Evolutionary conservation across 371 early-diverging fungal genomes (phyloP).

Genomic region (Mucor lusitanicus): DNA sequence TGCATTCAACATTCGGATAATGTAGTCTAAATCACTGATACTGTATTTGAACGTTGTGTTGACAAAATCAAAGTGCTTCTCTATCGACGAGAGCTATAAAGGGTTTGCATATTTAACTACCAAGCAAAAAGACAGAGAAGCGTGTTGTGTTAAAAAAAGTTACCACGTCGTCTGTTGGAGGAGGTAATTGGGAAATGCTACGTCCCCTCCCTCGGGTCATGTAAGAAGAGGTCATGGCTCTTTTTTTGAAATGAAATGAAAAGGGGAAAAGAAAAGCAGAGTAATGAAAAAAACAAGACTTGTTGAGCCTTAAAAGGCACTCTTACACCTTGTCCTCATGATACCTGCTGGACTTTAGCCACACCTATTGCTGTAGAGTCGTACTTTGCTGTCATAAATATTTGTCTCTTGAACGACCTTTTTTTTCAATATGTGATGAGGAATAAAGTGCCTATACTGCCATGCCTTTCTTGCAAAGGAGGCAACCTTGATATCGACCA

Average conservation of each 20-base stretch:
- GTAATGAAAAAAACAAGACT: neutral
- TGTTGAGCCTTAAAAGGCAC: neutral
- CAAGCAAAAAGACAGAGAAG: neutral
- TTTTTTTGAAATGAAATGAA: neutral
- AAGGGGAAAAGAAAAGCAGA: neutral
- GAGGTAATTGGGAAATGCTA: slow-evolving; percentile 10
- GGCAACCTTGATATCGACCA: neutral
- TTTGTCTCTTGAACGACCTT: too few relatives aligned
- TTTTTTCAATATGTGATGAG: too few relatives aligned
- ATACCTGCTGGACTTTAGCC: neutral
- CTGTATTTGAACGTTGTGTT: slow-evolving; percentile 45
- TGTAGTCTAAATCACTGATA: slow-evolving; percentile 40
- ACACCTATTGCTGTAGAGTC: neutral
- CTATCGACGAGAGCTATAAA: slow-evolving; percentile 20
- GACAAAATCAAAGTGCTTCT: slow-evolving; percentile 40
- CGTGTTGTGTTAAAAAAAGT: neutral
- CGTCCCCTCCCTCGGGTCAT: slow-evolving; percentile 14
- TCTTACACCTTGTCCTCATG: slow-evolving; percentile 1
- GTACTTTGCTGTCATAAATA: neutral
- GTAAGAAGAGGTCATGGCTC: slow-evolving; percentile 9
- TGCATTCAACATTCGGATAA: slow-evolving; percentile 35
- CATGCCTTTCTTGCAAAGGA: neutral
- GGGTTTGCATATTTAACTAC: neutral
- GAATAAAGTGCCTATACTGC: neutral
- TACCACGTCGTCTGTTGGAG: slow-evolving; percentile 16